Evolutionary conservation across 192 early-diverging fungal species (phyloP).

Genomic region (Backusella circina): DNA sequence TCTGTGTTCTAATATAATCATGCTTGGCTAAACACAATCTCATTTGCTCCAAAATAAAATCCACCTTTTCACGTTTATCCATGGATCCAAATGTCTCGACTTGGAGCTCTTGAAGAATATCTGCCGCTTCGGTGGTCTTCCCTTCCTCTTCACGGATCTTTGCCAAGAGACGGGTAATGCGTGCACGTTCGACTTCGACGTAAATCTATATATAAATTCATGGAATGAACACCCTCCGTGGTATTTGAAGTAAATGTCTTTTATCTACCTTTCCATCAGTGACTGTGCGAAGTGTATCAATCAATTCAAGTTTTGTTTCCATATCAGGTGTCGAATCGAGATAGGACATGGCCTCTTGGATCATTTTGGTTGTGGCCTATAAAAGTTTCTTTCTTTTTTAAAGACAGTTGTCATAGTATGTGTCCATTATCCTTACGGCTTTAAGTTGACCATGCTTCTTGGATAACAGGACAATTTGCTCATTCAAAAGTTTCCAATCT

Average conservation of each 20-base stretch:
- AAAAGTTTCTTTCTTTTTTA: background rate
- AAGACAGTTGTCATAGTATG: background rate
- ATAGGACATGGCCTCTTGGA: slow-evolving; percentile 86
- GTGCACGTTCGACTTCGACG: slow-evolving; percentile 97
- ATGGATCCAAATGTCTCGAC: slow-evolving; percentile 99
- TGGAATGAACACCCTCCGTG: too few relatives aligned
- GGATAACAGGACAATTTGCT: slow-evolving; percentile 86
- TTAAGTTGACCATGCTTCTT: slow-evolving; percentile 98
- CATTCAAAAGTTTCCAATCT: slow-evolving; percentile 90
- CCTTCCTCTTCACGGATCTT: slow-evolving; percentile 91
- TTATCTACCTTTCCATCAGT: slow-evolving; percentile 90
- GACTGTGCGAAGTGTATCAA: slow-evolving; percentile 89
- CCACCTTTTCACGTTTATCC: slow-evolving; percentile 98
- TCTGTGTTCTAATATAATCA: slow-evolving; percentile 88
- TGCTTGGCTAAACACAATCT: slow-evolving; percentile 88
- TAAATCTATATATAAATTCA: slow-evolving; percentile 71
- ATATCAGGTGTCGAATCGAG: slow-evolving; percentile 84
- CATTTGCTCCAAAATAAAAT: slow-evolving; percentile 99
- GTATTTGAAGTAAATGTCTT: too few relatives aligned
- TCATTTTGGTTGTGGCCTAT: slow-evolving; percentile 93
- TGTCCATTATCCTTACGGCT: slow-evolving; percentile 38
- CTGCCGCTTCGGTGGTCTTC: slow-evolving; percentile 85
- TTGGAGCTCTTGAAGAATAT: slow-evolving; percentile 95
- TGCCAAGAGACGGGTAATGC: slow-evolving; percentile 85
- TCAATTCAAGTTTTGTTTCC: slow-evolving; percentile 84